Conservation (phyloP, 306 rosid species). For the Abrus precatorius region DNA sequence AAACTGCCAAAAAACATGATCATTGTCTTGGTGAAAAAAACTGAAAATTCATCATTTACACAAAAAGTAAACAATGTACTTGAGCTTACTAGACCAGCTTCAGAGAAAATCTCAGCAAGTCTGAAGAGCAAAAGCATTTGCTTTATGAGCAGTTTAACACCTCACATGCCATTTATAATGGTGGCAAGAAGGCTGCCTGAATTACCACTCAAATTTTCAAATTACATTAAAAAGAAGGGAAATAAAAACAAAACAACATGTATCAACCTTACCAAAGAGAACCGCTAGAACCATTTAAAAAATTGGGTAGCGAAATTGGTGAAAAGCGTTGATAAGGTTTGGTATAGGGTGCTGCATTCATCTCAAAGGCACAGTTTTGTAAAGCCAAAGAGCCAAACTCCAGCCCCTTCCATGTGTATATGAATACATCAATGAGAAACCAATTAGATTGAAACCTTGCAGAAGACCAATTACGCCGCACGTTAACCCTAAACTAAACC, state of each 20-base stretch:
- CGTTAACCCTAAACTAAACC: neutral
- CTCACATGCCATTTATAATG: slow-evolving; percentile 49
- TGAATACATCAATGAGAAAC: too few species aligned
- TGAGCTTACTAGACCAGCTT: slow-evolving; percentile 95
- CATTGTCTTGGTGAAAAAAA: too few species aligned
- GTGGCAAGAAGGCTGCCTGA: slow-evolving; percentile 88
- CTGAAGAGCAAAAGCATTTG: slow-evolving; percentile 83
- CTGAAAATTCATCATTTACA: too few species aligned
- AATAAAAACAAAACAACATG: neutral
- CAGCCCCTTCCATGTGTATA: slow-evolving; percentile 59
- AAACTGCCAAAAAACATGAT: too few species aligned
- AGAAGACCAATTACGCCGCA: neutral
- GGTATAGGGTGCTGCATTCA: slow-evolving; percentile 88
- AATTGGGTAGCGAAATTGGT: slow-evolving; percentile 18
- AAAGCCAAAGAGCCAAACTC: slow-evolving; percentile 92
- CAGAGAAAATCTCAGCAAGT: slow-evolving; percentile 61
- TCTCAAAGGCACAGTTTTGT: slow-evolving; percentile 67
- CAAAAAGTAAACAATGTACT: slow-evolving; percentile 51
- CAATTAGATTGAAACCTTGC: neutral
- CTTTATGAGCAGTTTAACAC: slow-evolving; percentile 83
- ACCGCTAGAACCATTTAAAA: slow-evolving; percentile 30
- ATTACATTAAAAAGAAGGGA: too few species aligned
- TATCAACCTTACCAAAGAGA: slow-evolving; percentile 61
- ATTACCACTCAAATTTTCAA: slow-evolving; percentile 66
- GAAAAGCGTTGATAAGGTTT: slow-evolving; percentile 49